phyloP scores from a whole-genome alignment of 1,284 basidiomycete genomes.

The Microstroma glucosiphilum region DNA sequence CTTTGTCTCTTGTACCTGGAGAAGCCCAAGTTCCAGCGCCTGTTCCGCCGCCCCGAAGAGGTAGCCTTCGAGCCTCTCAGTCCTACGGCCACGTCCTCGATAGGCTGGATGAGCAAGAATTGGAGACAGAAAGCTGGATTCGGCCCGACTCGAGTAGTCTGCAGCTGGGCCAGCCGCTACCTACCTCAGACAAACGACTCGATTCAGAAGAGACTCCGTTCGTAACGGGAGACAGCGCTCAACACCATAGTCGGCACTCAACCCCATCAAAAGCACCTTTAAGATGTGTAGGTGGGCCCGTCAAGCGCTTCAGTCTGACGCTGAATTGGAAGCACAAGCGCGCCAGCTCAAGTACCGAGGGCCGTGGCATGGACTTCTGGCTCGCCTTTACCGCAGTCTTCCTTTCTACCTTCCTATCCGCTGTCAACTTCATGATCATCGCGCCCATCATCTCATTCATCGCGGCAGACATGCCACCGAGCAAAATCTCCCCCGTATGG shows the following conservation, averaged over 20 bases:
- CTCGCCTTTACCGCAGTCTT: not conserved
- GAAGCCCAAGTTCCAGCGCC: too few relatives aligned
- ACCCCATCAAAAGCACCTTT: not conserved
- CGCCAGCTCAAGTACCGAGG: not conserved
- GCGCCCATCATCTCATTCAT: slow-evolving; percentile 30
- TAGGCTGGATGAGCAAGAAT: too few relatives aligned
- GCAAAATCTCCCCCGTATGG: slow-evolving; percentile 27
- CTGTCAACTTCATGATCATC: slow-evolving; percentile 29
- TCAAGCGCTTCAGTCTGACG: not conserved
- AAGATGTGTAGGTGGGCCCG: slow-evolving; percentile 1
- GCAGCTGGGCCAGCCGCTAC: too few relatives aligned
- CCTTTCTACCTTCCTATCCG: not conserved
- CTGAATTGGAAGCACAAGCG: not conserved
- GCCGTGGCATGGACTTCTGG: not conserved
- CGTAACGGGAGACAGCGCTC: too few relatives aligned
- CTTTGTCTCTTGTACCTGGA: too few relatives aligned
- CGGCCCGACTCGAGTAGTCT: too few relatives aligned
- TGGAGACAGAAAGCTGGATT: too few relatives aligned
- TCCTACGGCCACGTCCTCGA: too few relatives aligned
- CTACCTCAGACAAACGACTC: too few relatives aligned
- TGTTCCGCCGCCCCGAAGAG: too few relatives aligned
- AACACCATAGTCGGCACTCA: not conserved
- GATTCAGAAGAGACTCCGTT: too few relatives aligned
- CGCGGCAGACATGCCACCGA: slow-evolving; percentile 24
- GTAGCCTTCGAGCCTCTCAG: too few relatives aligned